These are phyloP conservation scores for Lipomyces yamadae DNA, from an alignment of 805 yeast genomes.

Conservation along the genomic window DNA sequence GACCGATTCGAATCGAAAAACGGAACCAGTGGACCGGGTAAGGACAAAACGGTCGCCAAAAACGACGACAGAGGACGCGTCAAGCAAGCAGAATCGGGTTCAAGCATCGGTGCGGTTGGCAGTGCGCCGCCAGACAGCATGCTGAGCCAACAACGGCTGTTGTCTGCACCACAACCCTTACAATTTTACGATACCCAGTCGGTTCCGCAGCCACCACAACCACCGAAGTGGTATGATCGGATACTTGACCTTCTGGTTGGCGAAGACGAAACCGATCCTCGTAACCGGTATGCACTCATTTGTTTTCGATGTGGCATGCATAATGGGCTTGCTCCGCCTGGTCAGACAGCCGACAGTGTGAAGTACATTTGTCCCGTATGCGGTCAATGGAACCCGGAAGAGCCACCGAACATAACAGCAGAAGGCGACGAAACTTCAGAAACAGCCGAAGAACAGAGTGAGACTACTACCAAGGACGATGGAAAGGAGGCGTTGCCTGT, in stretches of 20 bases:
- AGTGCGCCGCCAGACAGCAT: background rate
- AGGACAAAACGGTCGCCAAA: background rate
- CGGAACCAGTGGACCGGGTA: slow-evolving; percentile 48
- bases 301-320: slow-evolving; percentile 69
- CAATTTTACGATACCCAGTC: background rate
- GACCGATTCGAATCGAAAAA: slow-evolving; percentile 66
- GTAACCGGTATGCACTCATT: slow-evolving; percentile 70
- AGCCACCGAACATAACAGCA: background rate
- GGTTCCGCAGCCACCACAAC: background rate
- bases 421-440: background rate
- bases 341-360: slow-evolving; percentile 56
- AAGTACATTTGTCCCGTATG: slow-evolving; percentile 70
- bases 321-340: slow-evolving; percentile 83
- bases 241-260: slow-evolving; percentile 57
- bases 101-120: background rate
- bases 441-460: slow-evolving; percentile 8
- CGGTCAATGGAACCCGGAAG: slow-evolving; percentile 46
- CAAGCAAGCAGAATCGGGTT: background rate
- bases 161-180: background rate
- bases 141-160: background rate
- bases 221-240: slow-evolving; percentile 51
- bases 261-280: slow-evolving; percentile 65
- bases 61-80: background rate
- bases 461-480: background rate
- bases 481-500: background rate